Conservation (phyloP, 176 grass and related monocot genomes). For the Avena sativa region DNA sequence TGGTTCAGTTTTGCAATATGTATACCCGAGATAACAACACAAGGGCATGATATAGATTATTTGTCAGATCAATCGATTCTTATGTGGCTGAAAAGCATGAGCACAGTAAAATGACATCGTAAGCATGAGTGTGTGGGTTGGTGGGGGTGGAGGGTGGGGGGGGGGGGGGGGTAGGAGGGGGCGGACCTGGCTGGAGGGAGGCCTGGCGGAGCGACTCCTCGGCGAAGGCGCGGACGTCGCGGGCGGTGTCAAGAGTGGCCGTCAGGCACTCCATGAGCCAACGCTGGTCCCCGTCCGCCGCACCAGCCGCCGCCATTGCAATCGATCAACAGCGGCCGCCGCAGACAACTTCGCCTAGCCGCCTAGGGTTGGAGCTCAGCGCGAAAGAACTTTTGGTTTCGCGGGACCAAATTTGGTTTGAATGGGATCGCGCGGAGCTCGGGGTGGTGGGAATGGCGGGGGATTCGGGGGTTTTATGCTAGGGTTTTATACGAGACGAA, state of each 20-base stretch:
- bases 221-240: constrained; percentile 82
- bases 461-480: background rate
- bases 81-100: background rate
- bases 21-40: too few species aligned
- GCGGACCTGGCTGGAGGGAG: constrained; percentile 68
- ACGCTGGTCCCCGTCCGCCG: constrained; percentile 76
- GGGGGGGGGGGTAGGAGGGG: too few species aligned
- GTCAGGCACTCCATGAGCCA: constrained; percentile 87
- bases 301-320: constrained; percentile 31
- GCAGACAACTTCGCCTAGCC: background rate
- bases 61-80: background rate
- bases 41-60: too few species aligned
- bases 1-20: too few species aligned
- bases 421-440: constrained; percentile 18
- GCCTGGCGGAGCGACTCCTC: constrained; percentile 93
- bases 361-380: background rate
- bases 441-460: constrained; percentile 9
- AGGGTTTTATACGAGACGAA: too few species aligned
- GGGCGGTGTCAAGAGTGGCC: constrained; percentile 82
- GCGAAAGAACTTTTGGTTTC: background rate
- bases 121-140: too few species aligned
- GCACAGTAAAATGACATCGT: background rate
- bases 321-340: constrained; percentile 12
- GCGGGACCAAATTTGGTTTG: constrained; percentile 27
- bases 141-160: too few species aligned